Base-by-base conservation (phyloP, 1,139 yeast genomes). In the Diutina siamensis region DNA sequence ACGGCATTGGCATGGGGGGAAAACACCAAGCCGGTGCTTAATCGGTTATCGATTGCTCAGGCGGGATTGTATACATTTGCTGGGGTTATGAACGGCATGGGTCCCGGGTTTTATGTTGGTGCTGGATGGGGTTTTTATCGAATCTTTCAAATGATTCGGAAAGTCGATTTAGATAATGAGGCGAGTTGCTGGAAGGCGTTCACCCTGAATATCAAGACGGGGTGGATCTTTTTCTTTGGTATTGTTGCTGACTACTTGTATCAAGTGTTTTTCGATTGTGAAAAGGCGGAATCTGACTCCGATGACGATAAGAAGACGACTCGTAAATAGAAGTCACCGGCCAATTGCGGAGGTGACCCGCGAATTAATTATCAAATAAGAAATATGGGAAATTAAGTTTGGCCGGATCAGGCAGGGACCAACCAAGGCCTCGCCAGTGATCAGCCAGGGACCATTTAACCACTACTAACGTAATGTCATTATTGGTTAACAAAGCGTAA, bases 1-100 rank as follows among this genome's bases (percentile, higher is more conserved):
- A 87, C 97, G 1, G 98, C 98, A 3, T 72, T 92, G 55, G 87
- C 83, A 4, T 92, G 98, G 97, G 94, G 94, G 2, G 76, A 74
- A 19, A 73, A 76, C 32, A 76, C 95, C 1, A 87, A 83, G 57
- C 74, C 80, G 3, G 77, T 88, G 44, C 66, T 86, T 55, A 70
- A 75, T 45, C 78, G 74, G 0, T 59, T 87, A 51, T 75, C 86
- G 10, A 68, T 68, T 1, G 80, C 78, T 0, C 98, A 94, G 63
- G 71, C 83, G 49, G 75, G 74, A 0, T 61, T 80, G 40, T 76
- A 78, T 50, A 67, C 79, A 1, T 54, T 75, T n/a, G 85, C 95
- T 15, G 97, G 97, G 1, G 58, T 75, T n/a, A 67, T 83, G 62
- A 81, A 83, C 46, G 81, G 88, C 8, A 77, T 86, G 79, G 95